Conservation (phyloP, 176 grass and related monocot genomes). For the Cenchrus americanus region DNA sequence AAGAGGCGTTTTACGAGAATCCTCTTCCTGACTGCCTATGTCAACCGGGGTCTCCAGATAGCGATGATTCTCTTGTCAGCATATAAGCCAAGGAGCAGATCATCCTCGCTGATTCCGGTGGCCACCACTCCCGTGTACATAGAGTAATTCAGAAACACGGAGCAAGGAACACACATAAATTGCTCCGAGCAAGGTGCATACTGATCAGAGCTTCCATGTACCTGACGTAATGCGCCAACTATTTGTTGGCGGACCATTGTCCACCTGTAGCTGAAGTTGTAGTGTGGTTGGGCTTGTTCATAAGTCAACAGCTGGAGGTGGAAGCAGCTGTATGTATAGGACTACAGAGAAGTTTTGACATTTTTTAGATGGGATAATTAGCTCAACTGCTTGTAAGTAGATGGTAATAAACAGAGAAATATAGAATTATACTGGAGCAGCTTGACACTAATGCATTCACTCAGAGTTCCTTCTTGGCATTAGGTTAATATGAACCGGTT, state of each 20-base stretch:
- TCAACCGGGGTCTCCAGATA: slow-evolving; percentile 36
- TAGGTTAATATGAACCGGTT: neutral
- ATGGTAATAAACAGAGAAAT: neutral
- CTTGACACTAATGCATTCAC: neutral
- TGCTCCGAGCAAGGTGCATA: neutral
- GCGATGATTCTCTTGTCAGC: slow-evolving; percentile 25
- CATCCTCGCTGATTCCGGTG: neutral
- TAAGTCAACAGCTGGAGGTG: slow-evolving; percentile 1
- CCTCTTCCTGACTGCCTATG: slow-evolving; percentile 92
- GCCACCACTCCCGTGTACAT: slow-evolving; percentile 29
- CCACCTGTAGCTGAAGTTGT: neutral
- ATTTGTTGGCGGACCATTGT: neutral
- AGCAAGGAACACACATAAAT: slow-evolving; percentile 5
- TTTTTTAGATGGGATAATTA: slow-evolving; percentile 6
- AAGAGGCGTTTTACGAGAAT: slow-evolving; percentile 99
- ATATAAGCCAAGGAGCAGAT: slow-evolving; percentile 9
- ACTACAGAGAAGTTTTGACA: neutral
- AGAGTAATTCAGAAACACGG: slow-evolving; percentile 16
- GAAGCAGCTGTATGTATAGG: slow-evolving; percentile 2
- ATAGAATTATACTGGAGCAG: slow-evolving; percentile 3
- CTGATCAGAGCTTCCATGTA: slow-evolving; percentile 10
- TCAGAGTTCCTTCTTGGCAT: neutral
- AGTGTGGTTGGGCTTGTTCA: neutral
- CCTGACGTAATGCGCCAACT: neutral
- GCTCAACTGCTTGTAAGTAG: slow-evolving; percentile 18